A percentile compares a stretch with the other conserved stretches of the same genome.
These are phyloP conservation scores for Ustilago cynodontis DNA, from an alignment of 1,284 basidiomycete genomes.

Conservation along the genomic window DNA sequence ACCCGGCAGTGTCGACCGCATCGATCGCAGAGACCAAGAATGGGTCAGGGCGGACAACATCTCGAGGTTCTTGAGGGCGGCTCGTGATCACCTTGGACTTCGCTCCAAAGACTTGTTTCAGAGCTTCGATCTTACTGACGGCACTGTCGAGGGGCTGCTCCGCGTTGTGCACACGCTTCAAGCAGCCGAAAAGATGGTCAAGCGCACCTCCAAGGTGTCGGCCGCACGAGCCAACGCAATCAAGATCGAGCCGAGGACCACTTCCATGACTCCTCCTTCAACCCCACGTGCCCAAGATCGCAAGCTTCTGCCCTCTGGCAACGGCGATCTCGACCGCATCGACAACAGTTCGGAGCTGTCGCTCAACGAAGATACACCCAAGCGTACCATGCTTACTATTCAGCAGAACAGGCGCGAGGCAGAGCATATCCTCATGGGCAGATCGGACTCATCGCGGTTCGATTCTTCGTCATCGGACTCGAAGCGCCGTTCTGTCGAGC, in stretches of 20 bases:
- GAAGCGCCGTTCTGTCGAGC: constrained; percentile 42
- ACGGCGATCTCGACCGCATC: constrained; percentile 39
- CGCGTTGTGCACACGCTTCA: constrained; percentile 58
- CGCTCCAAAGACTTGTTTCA: constrained; percentile 59
- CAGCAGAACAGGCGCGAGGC: constrained; percentile 50
- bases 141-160: constrained; percentile 53
- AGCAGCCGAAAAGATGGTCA: constrained; percentile 33
- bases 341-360: constrained; percentile 35
- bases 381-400: constrained; percentile 24
- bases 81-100: constrained; percentile 56
- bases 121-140: constrained; percentile 55
- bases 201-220: constrained; percentile 30
- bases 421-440: constrained; percentile 49
- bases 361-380: constrained; percentile 35
- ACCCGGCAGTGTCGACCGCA: constrained; percentile 43
- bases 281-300: constrained; percentile 41
- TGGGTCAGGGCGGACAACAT: constrained; percentile 60
- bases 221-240: constrained; percentile 25
- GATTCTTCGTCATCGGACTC: constrained; percentile 12
- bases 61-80: constrained; percentile 56
- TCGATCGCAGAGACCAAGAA: constrained; percentile 56
- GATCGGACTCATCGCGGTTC: constrained; percentile 17
- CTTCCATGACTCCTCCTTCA: constrained; percentile 49
- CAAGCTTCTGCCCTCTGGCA: constrained; percentile 29
- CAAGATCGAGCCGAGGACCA: constrained; percentile 43